These are phyloP conservation scores for Aspergillus quadricinctus DNA, from an alignment of 2,329 filamentous ascomycete genomes.

Conservation along the genomic window DNA sequence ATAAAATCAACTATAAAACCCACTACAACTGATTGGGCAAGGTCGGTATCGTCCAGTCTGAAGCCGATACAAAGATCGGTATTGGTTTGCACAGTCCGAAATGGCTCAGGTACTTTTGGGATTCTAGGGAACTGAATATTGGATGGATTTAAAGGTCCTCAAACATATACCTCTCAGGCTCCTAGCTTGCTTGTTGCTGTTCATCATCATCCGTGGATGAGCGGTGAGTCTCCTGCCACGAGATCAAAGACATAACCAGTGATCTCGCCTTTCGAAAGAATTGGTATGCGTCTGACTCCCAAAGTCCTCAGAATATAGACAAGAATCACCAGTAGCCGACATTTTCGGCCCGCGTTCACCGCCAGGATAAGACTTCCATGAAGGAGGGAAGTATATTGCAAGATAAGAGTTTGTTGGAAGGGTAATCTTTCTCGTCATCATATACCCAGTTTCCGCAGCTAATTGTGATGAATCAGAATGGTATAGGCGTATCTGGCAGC, in stretches of 20 bases:
- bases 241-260: neutral
- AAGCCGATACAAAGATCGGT: neutral
- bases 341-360: neutral
- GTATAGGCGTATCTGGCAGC: neutral
- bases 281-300: neutral
- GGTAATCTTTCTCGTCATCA: no score
- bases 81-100: neutral
- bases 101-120: neutral
- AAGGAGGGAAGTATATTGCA: no score
- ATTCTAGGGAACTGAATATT: neutral
- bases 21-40: neutral
- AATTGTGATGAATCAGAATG: neutral
- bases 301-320: neutral
- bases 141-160: neutral
- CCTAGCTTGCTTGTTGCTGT: neutral
- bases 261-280: neutral
- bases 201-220: neutral
- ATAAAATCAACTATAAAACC: neutral
- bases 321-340: neutral
- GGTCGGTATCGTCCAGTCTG: neutral
- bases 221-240: neutral
- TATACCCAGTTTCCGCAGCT: neutral
- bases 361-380: neutral
- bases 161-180: neutral
- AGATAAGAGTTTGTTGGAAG: no score